Evolutionary conservation across 2,329 filamentous ascomycete species (phyloP), one percentile per base, ranked within the genome.

Genomic region (Magnaporthiopsis rhizophila): DNA sequence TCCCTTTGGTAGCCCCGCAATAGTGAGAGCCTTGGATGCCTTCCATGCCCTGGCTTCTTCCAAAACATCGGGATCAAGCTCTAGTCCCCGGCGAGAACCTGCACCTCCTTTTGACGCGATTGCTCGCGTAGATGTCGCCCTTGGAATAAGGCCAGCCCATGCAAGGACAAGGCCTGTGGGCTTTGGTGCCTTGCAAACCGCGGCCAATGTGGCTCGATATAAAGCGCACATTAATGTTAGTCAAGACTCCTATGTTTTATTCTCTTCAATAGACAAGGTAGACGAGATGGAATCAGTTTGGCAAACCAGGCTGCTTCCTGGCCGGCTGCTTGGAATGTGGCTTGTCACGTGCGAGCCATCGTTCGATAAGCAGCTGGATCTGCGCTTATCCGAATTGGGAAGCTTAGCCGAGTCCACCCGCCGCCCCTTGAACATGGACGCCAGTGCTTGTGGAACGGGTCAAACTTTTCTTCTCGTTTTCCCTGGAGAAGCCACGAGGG

Each of bases 11-110:
- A 87, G 70, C 45, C 45, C 21, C 45, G 45, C 21, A 28, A 70
- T 74, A 56, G 71, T 73, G 38, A 74, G 67, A 11, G 75, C 73
- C 66, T 85, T 83, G 0, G 76, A 74, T 60, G 76, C 69, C 61
- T 77, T 77, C 84, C 84, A 86, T 66, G 73, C 74, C 30, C 83
- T 78, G 2, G 83, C 83, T 65, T 83, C 81, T 6, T 73, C 71
- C 38, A 86, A 71, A 8, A 81, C 77, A 2, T 81, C 80, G 36
- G 76, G 75, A 64, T 86, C 81, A n/a, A 84, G 59, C n/a, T 28
- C 59, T 24, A 38, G 45, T n/a, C 45, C 45, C 45, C 45, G 45
- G 21, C 21, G 45, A n/a, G 45, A 9, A 9, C 18, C 45, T 7
- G 45, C 45, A 9, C 45, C 45, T 53, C 45, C 45, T n/a, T 53